phyloP scores from a whole-genome alignment of 257 asterid species.

The Solanum chiquidenum region DNA sequence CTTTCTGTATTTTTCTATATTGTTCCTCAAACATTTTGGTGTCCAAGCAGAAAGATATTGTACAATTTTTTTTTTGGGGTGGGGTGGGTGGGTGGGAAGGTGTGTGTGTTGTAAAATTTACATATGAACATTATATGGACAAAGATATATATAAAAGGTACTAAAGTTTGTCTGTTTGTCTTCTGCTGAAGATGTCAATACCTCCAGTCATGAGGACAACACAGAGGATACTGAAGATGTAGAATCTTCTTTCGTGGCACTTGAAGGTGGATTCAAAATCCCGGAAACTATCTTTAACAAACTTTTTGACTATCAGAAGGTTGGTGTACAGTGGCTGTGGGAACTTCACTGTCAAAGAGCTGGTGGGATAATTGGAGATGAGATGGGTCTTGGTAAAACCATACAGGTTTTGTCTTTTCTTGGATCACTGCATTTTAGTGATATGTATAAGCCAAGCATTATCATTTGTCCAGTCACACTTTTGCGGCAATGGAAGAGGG shows the following conservation, averaged over 20 bases:
- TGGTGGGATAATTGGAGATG: constrained; percentile 98
- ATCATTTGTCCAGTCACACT: constrained; percentile 91
- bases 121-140: neutral
- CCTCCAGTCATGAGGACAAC: constrained; percentile 46
- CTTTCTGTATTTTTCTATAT: neutral
- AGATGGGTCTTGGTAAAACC: constrained; percentile 99
- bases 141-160: neutral
- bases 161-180: neutral
- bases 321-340: constrained; percentile 99
- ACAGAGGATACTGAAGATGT: constrained; percentile 44
- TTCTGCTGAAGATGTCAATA: constrained; percentile 36
- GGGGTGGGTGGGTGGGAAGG: neutral
- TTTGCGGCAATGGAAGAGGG: constrained; percentile 89
- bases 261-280: constrained; percentile 87
- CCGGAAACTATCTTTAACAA: constrained; percentile 56
- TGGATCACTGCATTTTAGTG: constrained; percentile 86
- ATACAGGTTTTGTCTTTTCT: constrained; percentile 79
- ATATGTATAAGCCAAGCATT: constrained; percentile 85
- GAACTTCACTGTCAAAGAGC: constrained; percentile 97
- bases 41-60: neutral
- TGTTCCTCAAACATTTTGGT: neutral
- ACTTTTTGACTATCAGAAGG: constrained; percentile 94
- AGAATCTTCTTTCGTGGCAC: constrained; percentile 50
- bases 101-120: neutral
- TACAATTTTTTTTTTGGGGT: neutral